A percentile compares a stretch with the other conserved stretches of the same genome.
These are phyloP conservation scores for Cicer arietinum DNA, from an alignment of 306 rosid species.

Conservation along the genomic window DNA sequence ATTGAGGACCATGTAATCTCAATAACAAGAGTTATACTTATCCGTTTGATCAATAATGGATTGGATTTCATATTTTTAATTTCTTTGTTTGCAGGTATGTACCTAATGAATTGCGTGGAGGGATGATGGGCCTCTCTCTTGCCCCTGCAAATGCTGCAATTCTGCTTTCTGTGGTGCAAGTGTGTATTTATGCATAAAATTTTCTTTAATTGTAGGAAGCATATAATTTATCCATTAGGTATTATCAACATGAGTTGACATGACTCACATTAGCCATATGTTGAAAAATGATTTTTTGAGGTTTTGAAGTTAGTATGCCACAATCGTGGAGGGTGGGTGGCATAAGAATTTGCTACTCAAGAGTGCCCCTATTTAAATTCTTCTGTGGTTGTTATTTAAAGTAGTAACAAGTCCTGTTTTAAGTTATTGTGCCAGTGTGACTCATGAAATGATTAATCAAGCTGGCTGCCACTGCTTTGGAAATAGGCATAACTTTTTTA, in stretches of 20 bases:
- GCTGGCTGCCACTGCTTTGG: conserved; percentile 25
- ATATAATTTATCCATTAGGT: conserved; percentile 38
- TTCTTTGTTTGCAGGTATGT: conserved; percentile 70
- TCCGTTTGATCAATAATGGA: conserved; percentile 38
- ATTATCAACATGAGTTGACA: conserved; percentile 20
- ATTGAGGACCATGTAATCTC: conserved; percentile 91
- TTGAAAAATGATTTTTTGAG: conserved; percentile 2
- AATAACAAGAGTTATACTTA: conserved; percentile 22
- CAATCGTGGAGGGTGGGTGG: conserved; percentile 38
- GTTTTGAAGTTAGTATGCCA: conserved; percentile 35
- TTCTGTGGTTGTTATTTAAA: conserved; percentile 5
- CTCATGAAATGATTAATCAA: conserved; percentile 19
- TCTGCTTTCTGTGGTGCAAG: conserved; percentile 77
- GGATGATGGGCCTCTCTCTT: conserved; percentile 87
- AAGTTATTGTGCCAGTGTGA: background rate
- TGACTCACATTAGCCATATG: background rate
- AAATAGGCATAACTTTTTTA: conserved; percentile 3
- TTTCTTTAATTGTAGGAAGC: conserved; percentile 25
- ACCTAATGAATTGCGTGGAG: conserved; percentile 94
- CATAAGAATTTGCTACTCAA: conserved; percentile 28
- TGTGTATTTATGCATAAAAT: conserved; percentile 48
- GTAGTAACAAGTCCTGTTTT: conserved; percentile 5
- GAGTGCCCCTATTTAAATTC: conserved; percentile 28
- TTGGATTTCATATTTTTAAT: conserved; percentile 38
- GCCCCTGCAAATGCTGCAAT: conserved; percentile 83